Evolutionary conservation across 176 grass and related monocot species (phyloP), one percentile per base, ranked within the genome.

Genomic region (Juncus inflexus): DNA sequence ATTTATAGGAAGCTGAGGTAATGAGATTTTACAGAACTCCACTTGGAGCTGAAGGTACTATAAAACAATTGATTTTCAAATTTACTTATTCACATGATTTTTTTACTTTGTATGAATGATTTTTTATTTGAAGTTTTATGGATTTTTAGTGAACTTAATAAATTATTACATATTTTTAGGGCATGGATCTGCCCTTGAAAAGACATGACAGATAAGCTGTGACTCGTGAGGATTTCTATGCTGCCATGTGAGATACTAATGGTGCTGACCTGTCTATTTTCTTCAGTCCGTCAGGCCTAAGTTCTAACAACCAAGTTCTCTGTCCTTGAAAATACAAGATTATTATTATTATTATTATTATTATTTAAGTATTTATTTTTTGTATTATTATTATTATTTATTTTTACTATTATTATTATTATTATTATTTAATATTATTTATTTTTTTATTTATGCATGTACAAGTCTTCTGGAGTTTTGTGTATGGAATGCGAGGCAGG

Each of bases 11-110:
- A 61, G 94, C 94, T 73, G 94, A 99, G 83, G 94, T 99, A 52
- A 87, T 99, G 58, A 84, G 94, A 79, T 91, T 99, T 85, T 99
- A 99, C 83, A 99, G 92, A 84, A 92, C 88, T 56, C 84, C 92
- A 80, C 90, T 99, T 75, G 94, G 88, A 66, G 82, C 84, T 72
- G 76, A 84, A 73, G 88, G 94, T 9, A 91, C 91, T 60, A 69
- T 77, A 47, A 97, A 91, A 87, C 87, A 91, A 74, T 43, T 54
- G 14, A 62, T 52, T 47, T 9, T 47, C 43, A 9, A 47, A 47
- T 9, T 47, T 47, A 47, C 19, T 28, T 28, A 28, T 1, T 28
- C 1, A 1, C 19, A 28, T 28, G 19, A 28, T 28, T 1, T 28
- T 28, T 28, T 28, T 28, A 28, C 19, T 28, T 28, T 28, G 19